Base-by-base conservation (phyloP, 805 yeast species). In the Teunomyces funiuensis region DNA sequence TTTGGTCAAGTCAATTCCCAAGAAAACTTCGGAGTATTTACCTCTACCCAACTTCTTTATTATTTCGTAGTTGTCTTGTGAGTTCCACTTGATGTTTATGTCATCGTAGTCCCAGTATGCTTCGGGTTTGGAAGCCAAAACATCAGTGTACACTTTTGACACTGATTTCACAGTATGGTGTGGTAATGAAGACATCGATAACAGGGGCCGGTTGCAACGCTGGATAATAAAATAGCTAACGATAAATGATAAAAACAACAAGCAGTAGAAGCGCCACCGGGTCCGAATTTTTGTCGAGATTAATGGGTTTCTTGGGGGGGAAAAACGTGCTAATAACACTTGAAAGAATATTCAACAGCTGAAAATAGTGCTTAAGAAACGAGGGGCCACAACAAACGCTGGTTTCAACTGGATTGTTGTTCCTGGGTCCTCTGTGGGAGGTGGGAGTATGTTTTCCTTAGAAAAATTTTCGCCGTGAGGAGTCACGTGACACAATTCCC, bases 11-110 rank as follows among this genome's bases (percentile, higher is more conserved):
- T 85, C 81, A 28, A 85, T 74, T 5, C 97, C 97, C 50, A 88
- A 80, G 56, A 90, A 90, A 36, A 90, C 97, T 66, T 90, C 97
- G 11, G 95, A 85, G 61, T 90, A 90, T 65, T 88, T 88, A 37
- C 97, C 97, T 43, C 97, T 76, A 8, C 97, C 97, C 38, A 90
- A 76, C 61, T 88, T 89, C 47, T 80, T 79, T 28, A 85, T 74
- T 36, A 89, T 82, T 66, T 90, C 97, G 62, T 89, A 89, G 57
- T 84, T 82, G n/a, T 81, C 77, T 50, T 86, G 95, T 31, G 79
- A 71, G 27, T 93, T 89, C 96, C 97, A 89, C 50, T 79, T 79
- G 47, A 90, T 82, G 28, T 78, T 76, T 38, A 83, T 77, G 54
- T 77, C 79, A 50, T 77, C 82, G 47, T 72, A 60, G 65, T 90